These are phyloP conservation scores for Fraxinus americana DNA, from an alignment of 257 asterid genomes.

Conservation along the genomic window DNA sequence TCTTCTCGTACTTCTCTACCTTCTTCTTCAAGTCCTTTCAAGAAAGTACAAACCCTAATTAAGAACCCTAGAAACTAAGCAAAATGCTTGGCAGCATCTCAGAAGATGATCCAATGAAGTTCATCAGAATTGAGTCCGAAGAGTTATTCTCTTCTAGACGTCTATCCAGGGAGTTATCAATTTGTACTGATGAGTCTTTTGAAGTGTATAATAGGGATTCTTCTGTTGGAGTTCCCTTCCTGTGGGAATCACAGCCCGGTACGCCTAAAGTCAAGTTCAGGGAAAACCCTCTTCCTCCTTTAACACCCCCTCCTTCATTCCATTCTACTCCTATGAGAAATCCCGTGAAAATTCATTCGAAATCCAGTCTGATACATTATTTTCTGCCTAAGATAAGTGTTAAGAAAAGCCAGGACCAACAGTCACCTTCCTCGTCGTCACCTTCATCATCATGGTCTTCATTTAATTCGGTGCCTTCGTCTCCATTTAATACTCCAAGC, in stretches of 20 bases:
- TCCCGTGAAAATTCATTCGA: neutral
- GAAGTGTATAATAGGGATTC: neutral
- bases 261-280: neutral
- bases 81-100: neutral
- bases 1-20: neutral
- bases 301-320: slow-evolving; percentile 1
- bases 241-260: slow-evolving; percentile 7
- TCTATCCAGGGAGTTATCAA: neutral
- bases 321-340: neutral
- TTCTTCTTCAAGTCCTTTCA: neutral
- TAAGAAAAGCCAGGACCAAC: neutral
- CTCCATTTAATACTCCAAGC: neutral
- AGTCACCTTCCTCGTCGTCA: neutral
- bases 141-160: neutral
- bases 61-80: slow-evolving; percentile 1
- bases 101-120: neutral
- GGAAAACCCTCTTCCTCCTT: neutral
- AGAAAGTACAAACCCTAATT: neutral
- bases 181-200: neutral
- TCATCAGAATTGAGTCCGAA: neutral
- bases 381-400: neutral
- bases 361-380: neutral
- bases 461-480: neutral
- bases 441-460: neutral
- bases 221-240: slow-evolving; percentile 1